These are phyloP conservation scores for Globisporangium splendens DNA, from an alignment of 352 stramenopile species.

Conservation along the genomic window DNA sequence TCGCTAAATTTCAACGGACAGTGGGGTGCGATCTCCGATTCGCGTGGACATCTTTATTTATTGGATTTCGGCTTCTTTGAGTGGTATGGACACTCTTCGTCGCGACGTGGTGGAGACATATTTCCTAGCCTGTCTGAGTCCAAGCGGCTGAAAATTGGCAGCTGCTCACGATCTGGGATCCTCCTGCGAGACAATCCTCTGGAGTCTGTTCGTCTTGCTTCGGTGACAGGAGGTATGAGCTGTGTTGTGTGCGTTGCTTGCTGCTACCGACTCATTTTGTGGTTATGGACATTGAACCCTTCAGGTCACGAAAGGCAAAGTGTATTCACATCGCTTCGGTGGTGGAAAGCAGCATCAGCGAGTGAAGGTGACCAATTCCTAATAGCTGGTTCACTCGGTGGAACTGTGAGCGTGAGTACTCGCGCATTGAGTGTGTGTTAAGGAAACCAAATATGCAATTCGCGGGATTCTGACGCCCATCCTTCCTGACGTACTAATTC, in stretches of 20 bases:
- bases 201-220: slow-evolving; percentile 27
- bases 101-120: neutral
- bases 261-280: too few relatives aligned
- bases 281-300: too few relatives aligned
- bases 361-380: too few relatives aligned
- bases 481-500: too few relatives aligned
- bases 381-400: too few relatives aligned
- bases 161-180: slow-evolving; percentile 30
- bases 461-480: too few relatives aligned
- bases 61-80: slow-evolving; percentile 29
- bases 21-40: slow-evolving; percentile 29
- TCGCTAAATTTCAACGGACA: slow-evolving; percentile 26
- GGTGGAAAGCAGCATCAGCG: too few relatives aligned
- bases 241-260: neutral
- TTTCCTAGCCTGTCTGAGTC: slow-evolving; percentile 6
- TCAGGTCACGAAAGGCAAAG: too few relatives aligned
- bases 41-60: slow-evolving; percentile 22
- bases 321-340: too few relatives aligned
- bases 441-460: too few relatives aligned
- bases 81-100: slow-evolving; percentile 9
- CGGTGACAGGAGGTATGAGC: slow-evolving; percentile 12
- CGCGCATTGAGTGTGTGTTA: too few relatives aligned
- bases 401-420: too few relatives aligned
- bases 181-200: slow-evolving; percentile 29
- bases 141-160: slow-evolving; percentile 24